Evolutionary conservation across 257 asterid species (phyloP).

Genomic region (Solanum sitiens): DNA sequence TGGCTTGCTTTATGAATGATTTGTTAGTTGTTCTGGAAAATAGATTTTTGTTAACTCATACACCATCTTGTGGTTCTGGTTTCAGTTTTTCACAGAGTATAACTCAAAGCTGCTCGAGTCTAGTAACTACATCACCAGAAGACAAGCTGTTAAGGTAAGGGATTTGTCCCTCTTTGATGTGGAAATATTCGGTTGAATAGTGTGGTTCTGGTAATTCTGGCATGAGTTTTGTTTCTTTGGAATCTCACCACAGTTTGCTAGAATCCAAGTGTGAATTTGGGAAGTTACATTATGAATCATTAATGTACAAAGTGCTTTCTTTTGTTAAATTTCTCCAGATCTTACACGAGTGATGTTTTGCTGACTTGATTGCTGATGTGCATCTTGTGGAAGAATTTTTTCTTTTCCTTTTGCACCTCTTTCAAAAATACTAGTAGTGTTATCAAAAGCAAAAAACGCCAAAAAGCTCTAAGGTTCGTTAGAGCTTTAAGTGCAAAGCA

Average conservation of each 20-base stretch:
- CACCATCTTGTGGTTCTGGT: background rate
- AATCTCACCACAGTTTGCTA: background rate
- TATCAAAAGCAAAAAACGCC: background rate
- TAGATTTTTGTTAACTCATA: background rate
- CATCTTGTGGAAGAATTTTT: background rate
- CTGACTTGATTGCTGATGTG: background rate
- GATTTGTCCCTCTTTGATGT: background rate
- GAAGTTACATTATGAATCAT: background rate
- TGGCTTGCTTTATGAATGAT: background rate
- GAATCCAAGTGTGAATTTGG: background rate
- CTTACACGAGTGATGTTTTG: background rate
- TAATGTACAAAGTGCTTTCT: background rate
- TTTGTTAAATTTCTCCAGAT: background rate
- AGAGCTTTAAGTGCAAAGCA: background rate
- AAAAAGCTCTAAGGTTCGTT: background rate
- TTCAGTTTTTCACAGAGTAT: conserved; percentile 74
- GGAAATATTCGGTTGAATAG: background rate
- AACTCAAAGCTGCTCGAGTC: conserved; percentile 84
- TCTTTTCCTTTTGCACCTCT: background rate
- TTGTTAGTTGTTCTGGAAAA: background rate
- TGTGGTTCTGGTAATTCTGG: background rate
- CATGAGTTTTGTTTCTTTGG: background rate
- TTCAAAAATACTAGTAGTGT: background rate
- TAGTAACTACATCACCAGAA: conserved; percentile 70
- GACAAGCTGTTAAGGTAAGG: conserved; percentile 84